Base-by-base conservation (phyloP, 345 rosid species). In the Erysimum cheiranthoides region DNA sequence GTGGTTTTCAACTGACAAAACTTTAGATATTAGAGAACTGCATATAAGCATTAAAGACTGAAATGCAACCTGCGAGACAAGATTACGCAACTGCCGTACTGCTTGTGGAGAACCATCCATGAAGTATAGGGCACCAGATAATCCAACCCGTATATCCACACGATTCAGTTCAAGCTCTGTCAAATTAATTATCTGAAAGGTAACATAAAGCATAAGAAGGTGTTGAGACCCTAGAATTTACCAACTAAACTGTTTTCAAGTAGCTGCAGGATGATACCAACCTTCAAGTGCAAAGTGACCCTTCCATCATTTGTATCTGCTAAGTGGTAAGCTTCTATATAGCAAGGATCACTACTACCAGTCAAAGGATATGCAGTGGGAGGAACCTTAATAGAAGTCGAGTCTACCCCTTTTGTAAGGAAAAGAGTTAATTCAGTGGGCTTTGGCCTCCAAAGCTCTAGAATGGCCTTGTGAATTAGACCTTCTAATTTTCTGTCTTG, bases 51-150 rank as follows among this genome's bases (percentile, higher is more conserved):
- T 2, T 14, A 39, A 73, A 56, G 68, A 66, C 49, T 47, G 47
- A 74, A 72, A 77, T 39, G 50, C 75, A 84, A 94, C 98, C 97
- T 94, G 97, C 42, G 98, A 94, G 74, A 89, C 93, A 71, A 94
- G 95, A 85, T 84, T 88, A 18, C 90, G 91, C 82, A 94, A 76
- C 86, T 94, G 97, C 73, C 97, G 85, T 18, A 92, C 93, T 73
- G 97, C 96, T 85, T 92, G 98, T 61, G 97, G 90, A 80, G 99
- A 95, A 57, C 97, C 97, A 84, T 95, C 93, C 97, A 92, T 92
- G 81, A 85, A 95, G 72, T 92, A 90, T 52, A 92, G 77, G 64
- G 93, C 87, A 78, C 97, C 97, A 25, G 99, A 90, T 75, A 92
- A 83, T 61, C 99, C 99, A 71, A 95, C 99, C 82, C 92, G 85